A percentile compares a stretch with the other conserved stretches of the same genome.
Evolutionary conservation across 495 filamentous ascomycete species (phyloP).

Genomic region (Astrothelium subdiscretum): DNA sequence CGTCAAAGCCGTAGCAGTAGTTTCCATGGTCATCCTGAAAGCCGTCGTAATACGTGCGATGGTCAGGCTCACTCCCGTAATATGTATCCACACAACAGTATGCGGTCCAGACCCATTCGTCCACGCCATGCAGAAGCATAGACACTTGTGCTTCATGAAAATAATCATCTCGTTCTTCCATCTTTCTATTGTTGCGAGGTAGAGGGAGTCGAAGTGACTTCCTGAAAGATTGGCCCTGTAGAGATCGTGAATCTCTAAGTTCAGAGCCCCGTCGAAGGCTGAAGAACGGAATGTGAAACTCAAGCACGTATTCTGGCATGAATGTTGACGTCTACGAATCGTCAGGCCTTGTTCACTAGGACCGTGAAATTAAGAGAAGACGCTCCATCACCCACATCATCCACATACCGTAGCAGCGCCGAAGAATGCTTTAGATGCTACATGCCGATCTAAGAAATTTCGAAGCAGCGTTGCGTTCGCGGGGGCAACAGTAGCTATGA

Average conservation of each 20-base stretch:
- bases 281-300: constrained; percentile 27
- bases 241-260: not conserved
- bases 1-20: constrained; percentile 3
- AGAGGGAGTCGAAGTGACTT: constrained; percentile 7
- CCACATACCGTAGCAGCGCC: not conserved
- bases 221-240: constrained; percentile 14
- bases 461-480: not conserved
- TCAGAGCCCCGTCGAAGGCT: constrained; percentile 13
- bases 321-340: not conserved
- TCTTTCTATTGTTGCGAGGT: not conserved
- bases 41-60: constrained; percentile 4
- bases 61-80: constrained; percentile 15
- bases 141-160: constrained; percentile 26
- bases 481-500: not conserved
- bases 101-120: constrained; percentile 24
- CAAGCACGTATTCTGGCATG: constrained; percentile 13
- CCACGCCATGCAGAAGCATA: constrained; percentile 18
- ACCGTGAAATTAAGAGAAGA: not conserved
- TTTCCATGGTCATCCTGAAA: no score
- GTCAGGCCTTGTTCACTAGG: not conserved
- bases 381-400: no score
- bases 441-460: constrained; percentile 5
- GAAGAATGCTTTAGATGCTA: not conserved
- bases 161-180: constrained; percentile 3
- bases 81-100: constrained; percentile 24